Evolutionary conservation across 345 rosid species (phyloP).

Genomic region (Eutrema yunnanense): DNA sequence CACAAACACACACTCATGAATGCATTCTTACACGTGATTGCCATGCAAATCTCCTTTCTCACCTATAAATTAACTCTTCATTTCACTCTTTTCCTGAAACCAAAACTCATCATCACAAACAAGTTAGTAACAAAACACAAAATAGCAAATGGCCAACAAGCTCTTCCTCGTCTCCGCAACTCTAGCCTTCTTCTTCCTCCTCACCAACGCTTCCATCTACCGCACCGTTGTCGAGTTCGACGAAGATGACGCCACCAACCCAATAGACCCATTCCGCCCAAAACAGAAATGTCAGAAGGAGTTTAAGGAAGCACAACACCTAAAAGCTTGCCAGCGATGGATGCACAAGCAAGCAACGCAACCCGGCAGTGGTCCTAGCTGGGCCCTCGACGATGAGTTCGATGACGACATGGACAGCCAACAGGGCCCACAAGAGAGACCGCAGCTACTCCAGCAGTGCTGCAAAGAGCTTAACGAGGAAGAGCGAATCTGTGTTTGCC

Average conservation of each 20-base stretch:
- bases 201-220: slow-evolving; percentile 35
- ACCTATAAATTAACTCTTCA: background rate
- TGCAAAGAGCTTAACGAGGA: slow-evolving; percentile 16
- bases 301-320: slow-evolving; percentile 11
- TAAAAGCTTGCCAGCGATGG: slow-evolving; percentile 11
- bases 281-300: background rate
- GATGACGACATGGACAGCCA: slow-evolving; percentile 9
- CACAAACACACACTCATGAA: background rate
- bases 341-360: background rate
- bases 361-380: background rate
- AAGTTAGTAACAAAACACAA: background rate
- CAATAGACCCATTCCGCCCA: background rate
- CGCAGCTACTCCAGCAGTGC: slow-evolving; percentile 10
- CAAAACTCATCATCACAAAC: background rate
- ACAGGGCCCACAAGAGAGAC: background rate
- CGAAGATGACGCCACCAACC: slow-evolving; percentile 17
- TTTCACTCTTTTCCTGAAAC: background rate
- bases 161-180: slow-evolving; percentile 24
- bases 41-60: background rate
- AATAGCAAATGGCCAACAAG: slow-evolving; percentile 16
- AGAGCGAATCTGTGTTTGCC: slow-evolving; percentile 16
- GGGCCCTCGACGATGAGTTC: slow-evolving; percentile 3
- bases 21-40: background rate
- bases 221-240: slow-evolving; percentile 26
- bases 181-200: slow-evolving; percentile 24